Conservation (phyloP, 139 green algal genomes). For the Zygnema cylindricum region DNA sequence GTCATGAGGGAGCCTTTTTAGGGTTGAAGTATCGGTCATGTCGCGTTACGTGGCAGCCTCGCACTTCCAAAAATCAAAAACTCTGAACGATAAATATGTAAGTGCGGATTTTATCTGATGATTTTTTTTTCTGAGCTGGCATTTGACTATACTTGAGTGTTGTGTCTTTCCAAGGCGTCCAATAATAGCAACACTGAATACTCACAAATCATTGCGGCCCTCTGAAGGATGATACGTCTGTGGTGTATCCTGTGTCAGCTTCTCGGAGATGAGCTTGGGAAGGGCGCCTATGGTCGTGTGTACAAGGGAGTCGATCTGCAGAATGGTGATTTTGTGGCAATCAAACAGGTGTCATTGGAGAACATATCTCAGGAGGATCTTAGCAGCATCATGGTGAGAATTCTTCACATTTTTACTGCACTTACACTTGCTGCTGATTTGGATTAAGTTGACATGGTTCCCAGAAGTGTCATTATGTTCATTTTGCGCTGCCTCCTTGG, state of each 20-base stretch:
- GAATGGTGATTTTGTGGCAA: slow-evolving; percentile 86
- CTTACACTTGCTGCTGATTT: too few relatives aligned
- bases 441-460: too few relatives aligned
- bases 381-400: slow-evolving; percentile 58
- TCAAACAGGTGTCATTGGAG: slow-evolving; percentile 89
- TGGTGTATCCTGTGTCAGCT: slow-evolving; percentile 60
- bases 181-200: neutral
- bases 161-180: neutral
- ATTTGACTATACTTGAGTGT: neutral
- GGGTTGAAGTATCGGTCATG: neutral
- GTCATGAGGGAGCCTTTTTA: neutral
- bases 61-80: slow-evolving; percentile 42
- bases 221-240: neutral
- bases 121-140: neutral
- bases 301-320: slow-evolving; percentile 88
- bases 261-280: slow-evolving; percentile 88
- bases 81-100: slow-evolving; percentile 62
- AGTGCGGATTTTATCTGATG: neutral
- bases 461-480: too few relatives aligned
- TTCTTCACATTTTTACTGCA: too few relatives aligned
- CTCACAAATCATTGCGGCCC: neutral
- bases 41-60: neutral
- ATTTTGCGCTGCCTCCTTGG: too few relatives aligned
- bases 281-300: slow-evolving; percentile 89
- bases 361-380: slow-evolving; percentile 73